phyloP scores from a whole-genome alignment of 192 early-diverging fungal genomes.

The Podila epigama region DNA sequence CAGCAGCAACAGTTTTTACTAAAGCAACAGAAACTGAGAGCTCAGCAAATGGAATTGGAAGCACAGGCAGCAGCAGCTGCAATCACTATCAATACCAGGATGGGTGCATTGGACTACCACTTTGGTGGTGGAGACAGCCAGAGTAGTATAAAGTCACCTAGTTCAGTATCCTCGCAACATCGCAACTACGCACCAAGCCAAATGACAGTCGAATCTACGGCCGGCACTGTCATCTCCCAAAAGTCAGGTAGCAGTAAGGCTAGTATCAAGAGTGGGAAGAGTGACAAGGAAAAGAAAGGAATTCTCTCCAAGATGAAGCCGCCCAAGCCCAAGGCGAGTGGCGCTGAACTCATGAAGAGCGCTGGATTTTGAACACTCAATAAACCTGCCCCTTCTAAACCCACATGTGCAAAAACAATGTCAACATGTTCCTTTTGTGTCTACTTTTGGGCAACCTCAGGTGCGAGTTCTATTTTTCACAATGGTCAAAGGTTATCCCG shows the following conservation, averaged over 20 bases:
- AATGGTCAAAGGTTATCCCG: too few species aligned
- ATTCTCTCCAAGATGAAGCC: conserved; percentile 41
- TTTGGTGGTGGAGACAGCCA: conserved; percentile 7
- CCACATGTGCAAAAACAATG: conserved; percentile 98
- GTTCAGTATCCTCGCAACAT: background rate
- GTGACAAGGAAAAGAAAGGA: conserved; percentile 25
- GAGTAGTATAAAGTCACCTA: background rate
- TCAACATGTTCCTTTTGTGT: too few species aligned
- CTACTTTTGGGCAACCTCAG: too few species aligned
- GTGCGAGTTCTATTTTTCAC: too few species aligned
- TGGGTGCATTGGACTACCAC: conserved; percentile 26
- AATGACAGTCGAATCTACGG: conserved; percentile 8
- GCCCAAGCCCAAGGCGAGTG: conserved; percentile 35
- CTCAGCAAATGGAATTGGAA: background rate
- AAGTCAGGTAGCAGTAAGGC: conserved; percentile 36
- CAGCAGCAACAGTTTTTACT: conserved; percentile 14
- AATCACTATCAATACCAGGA: background rate
- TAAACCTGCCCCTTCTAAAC: conserved; percentile 97
- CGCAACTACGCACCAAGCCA: conserved; percentile 6
- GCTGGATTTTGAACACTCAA: conserved; percentile 42
- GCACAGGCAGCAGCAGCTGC: background rate
- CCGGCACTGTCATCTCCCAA: conserved; percentile 5
- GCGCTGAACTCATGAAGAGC: conserved; percentile 38
- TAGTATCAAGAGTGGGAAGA: conserved; percentile 20
- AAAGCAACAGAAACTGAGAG: conserved; percentile 15